Evolutionary conservation across 805 yeast genomes (phyloP).

Genomic region (Kuraishia floccosa): DNA sequence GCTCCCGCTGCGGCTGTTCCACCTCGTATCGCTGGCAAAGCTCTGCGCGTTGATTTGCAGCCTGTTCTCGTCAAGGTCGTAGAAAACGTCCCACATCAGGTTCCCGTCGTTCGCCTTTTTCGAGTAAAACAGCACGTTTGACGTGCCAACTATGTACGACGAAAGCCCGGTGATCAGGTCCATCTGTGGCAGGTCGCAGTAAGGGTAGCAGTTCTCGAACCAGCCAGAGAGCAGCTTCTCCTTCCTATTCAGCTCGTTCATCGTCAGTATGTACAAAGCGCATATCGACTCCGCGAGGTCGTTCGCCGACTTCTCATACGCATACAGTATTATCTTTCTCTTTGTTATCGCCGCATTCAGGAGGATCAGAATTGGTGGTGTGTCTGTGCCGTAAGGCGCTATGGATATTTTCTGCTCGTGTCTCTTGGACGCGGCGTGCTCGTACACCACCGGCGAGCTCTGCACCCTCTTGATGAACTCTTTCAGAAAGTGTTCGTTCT

Average conservation of each 20-base stretch:
- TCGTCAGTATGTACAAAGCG: conserved; percentile 26
- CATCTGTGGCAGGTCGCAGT: conserved; percentile 48
- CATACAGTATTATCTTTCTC: conserved; percentile 24
- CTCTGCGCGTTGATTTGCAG: conserved; percentile 15
- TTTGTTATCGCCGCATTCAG: conserved; percentile 38
- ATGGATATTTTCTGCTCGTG: background rate
- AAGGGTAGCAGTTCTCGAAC: conserved; percentile 30
- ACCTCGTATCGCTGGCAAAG: background rate
- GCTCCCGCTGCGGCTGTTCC: background rate
- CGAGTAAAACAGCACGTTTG: conserved; percentile 51
- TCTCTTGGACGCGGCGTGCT: background rate
- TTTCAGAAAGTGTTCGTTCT: conserved; percentile 13
- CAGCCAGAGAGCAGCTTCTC: conserved; percentile 4
- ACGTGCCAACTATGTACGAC: conserved; percentile 51
- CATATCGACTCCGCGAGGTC: conserved; percentile 32
- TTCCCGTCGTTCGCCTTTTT: conserved; percentile 15
- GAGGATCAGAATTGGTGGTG: conserved; percentile 32
- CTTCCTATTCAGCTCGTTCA: conserved; percentile 24
- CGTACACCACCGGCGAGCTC: background rate
- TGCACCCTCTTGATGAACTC: conserved; percentile 6
- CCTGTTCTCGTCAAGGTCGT: conserved; percentile 44
- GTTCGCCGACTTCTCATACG: conserved; percentile 33
- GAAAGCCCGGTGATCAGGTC: conserved; percentile 30
- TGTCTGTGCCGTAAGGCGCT: conserved; percentile 9
- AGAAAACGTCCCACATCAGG: conserved; percentile 48